phyloP scores from a whole-genome alignment of 768 basidiomycete species.

The Tylopilus sp. region DNA sequence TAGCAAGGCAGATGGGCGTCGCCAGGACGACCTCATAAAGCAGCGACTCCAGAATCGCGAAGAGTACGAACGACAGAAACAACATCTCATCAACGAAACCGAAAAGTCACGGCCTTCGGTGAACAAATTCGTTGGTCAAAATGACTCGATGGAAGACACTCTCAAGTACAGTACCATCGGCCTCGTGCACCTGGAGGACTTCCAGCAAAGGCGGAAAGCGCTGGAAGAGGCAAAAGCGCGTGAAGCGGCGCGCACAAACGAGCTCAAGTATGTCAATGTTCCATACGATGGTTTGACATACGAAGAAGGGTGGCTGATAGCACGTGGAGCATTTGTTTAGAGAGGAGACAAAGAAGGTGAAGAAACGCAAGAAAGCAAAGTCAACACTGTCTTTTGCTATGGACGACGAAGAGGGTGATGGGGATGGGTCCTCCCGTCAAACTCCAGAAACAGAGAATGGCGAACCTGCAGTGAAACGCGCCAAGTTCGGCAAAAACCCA shows the following conservation, averaged over 20 bases:
- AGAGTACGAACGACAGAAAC: conserved; percentile 79
- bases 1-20: conserved; percentile 78
- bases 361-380: conserved; percentile 93
- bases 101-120: conserved; percentile 87
- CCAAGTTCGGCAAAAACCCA: conserved; percentile 91
- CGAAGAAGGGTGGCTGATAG: conserved; percentile 57
- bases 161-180: conserved; percentile 91
- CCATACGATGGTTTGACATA: conserved; percentile 4
- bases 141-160: conserved; percentile 91
- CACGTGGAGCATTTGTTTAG: conserved; percentile 82
- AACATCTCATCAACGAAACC: conserved; percentile 80
- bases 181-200: conserved; percentile 87
- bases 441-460: conserved; percentile 37
- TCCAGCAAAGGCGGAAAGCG: conserved; percentile 83
- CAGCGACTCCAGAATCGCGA: conserved; percentile 77
- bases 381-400: conserved; percentile 88
- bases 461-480: conserved; percentile 58
- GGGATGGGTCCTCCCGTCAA: conserved; percentile 37
- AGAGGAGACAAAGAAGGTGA: conserved; percentile 79
- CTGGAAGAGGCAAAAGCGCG: conserved; percentile 89
- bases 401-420: conserved; percentile 70
- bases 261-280: conserved; percentile 73
- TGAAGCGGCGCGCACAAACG: conserved; percentile 80
- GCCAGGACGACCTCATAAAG: conserved; percentile 82
- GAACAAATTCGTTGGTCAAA: conserved; percentile 89